Base-by-base conservation (phyloP, 2,329 filamentous ascomycete species). In the Exserohilum turcica region DNA sequence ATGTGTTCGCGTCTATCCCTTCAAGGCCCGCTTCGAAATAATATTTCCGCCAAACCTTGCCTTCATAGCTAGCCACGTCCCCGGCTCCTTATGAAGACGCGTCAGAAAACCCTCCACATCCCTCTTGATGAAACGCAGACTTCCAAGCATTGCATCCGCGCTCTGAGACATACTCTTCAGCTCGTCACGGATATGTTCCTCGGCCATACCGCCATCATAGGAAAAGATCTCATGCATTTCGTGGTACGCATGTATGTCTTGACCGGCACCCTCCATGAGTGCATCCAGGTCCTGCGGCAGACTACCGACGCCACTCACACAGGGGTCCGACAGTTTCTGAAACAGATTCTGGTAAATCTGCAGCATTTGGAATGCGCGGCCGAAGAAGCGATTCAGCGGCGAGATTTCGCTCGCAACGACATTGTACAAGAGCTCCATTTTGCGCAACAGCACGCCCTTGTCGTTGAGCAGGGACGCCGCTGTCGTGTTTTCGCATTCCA, bases 321-420 rank as follows among this genome's bases (percentile, higher is more conserved):
- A 24, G 10, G 54, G 47, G 28, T 52, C 39, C 5, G 51, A 43
- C 4, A 61, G 28, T 4, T 27, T 28, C 16, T 56, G 36, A 24
- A 63, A 56, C 6, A 59, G 29, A 3, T 15, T 5, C 21, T 55
- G 60, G 43, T 59, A 63, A 18, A 59, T 27, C 9, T 36, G 38
- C 29, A 63, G 18, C 3, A 57, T 40, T 10, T 37, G 36, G 16
- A 49, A 38, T 7, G 40, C 29, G 19, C 56, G 43, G 13, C 39
- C 18, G 46, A 38, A 56, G 19, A 61, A 56, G 19, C 42, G 38
- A 8, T 48, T 42, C 24, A 64, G 9, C 5, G 61, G 61, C n/a
- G 33, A 38, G n/a, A 60, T 35, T 18, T 64, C 56, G 6, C 56
- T 47, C 3, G 43, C 45, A 13, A 61, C 35, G 7, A 54, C 51